Evolutionary conservation across 495 filamentous ascomycete genomes (phyloP).

Genomic region (Penicillium riverlandense): DNA sequence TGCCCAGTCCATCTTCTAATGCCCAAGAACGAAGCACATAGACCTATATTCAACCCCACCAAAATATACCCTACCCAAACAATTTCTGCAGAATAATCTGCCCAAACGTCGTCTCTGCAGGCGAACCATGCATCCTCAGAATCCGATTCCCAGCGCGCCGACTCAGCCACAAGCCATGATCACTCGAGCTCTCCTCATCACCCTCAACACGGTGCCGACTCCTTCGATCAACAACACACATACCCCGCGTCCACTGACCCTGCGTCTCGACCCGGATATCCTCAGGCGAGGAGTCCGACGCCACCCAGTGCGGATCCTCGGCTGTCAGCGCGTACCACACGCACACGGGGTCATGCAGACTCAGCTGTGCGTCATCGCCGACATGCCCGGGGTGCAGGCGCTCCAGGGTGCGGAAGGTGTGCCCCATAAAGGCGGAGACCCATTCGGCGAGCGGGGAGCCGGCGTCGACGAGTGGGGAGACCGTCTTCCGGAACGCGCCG

Average conservation of each 20-base stretch:
- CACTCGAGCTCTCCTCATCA: slow-evolving; percentile 50
- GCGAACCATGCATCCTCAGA: slow-evolving; percentile 51
- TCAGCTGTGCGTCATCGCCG: slow-evolving; percentile 51
- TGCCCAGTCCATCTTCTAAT: too few species aligned
- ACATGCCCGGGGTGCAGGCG: slow-evolving; percentile 45
- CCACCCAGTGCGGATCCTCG: slow-evolving; percentile 34
- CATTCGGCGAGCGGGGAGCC: slow-evolving; percentile 79
- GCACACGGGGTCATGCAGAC: slow-evolving; percentile 81
- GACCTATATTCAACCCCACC: not conserved
- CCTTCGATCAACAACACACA: slow-evolving; percentile 77
- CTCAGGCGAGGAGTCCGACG: slow-evolving; percentile 34
- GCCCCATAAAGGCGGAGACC: slow-evolving; percentile 66
- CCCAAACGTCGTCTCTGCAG: slow-evolving; percentile 36
- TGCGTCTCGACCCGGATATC: slow-evolving; percentile 83
- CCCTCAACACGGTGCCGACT: slow-evolving; percentile 51
- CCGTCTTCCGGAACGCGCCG: slow-evolving; percentile 49
- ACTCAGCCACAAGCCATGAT: slow-evolving; percentile 71
- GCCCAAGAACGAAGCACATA: not conserved
- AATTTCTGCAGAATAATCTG: slow-evolving; percentile 34
- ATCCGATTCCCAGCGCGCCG: slow-evolving; percentile 66
- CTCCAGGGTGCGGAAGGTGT: slow-evolving; percentile 71
- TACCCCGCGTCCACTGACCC: slow-evolving; percentile 92
- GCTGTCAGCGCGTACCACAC: slow-evolving; percentile 77
- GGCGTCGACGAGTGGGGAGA: slow-evolving; percentile 37
- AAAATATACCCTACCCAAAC: slow-evolving; percentile 17